Evolutionary conservation across 108 stramenopile genomes (phyloP).

Genomic region (Parietichytrium sp.): DNA sequence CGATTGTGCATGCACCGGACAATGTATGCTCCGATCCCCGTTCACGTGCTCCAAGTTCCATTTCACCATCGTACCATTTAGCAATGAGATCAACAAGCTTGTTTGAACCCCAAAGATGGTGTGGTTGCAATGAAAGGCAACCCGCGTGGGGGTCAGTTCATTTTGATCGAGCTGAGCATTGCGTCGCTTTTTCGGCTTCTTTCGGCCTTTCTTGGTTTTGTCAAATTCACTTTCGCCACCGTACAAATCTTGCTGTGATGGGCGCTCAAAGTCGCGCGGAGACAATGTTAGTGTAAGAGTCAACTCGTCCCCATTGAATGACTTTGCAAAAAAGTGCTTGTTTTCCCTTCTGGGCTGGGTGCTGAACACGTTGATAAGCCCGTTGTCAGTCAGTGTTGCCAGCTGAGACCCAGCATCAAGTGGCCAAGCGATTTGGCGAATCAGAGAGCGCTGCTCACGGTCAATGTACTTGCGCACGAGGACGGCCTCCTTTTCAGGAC

Average conservation of each 20-base stretch:
- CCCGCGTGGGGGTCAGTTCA: background rate
- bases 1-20: background rate
- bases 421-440: background rate
- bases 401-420: background rate
- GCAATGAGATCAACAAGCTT: constrained; percentile 23
- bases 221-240: background rate
- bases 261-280: constrained; percentile 13
- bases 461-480: background rate
- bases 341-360: too few relatives aligned
- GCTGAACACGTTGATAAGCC: background rate
- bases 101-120: background rate
- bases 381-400: background rate
- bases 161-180: background rate
- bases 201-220: background rate
- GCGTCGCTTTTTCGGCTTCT: background rate
- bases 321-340: too few relatives aligned
- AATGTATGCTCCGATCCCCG: constrained; percentile 5
- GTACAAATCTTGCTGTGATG: background rate
- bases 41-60: background rate
- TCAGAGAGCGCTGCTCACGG: background rate
- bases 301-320: too few relatives aligned
- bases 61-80: constrained; percentile 18
- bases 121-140: background rate
- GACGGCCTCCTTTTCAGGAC: constrained; percentile 20
- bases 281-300: background rate